phyloP scores from a whole-genome alignment of 1,284 basidiomycete genomes.

The Naganishia albida region DNA sequence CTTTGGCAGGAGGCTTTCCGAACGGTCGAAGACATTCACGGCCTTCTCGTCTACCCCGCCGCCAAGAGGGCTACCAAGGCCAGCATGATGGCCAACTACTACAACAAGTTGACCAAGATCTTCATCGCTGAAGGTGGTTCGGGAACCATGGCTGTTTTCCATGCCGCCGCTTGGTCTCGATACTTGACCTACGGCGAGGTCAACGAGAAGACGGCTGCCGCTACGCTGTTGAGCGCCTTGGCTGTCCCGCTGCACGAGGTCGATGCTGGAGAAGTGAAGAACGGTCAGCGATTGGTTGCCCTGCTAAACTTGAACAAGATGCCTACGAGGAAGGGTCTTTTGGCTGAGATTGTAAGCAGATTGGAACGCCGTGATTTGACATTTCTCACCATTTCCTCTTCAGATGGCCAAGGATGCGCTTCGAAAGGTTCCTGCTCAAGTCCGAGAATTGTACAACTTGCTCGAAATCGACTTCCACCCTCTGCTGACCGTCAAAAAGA shows the following conservation, averaged over 20 bases:
- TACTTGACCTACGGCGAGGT: slow-evolving; percentile 68
- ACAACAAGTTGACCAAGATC: slow-evolving; percentile 95
- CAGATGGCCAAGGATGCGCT: slow-evolving; percentile 82
- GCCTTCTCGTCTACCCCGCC: slow-evolving; percentile 69
- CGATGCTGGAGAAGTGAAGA: slow-evolving; percentile 67
- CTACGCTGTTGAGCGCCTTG: slow-evolving; percentile 88
- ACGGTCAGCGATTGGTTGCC: slow-evolving; percentile 75
- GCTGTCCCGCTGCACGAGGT: slow-evolving; percentile 82
- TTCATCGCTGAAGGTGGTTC: slow-evolving; percentile 63
- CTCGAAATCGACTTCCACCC: slow-evolving; percentile 96
- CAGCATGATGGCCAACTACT: slow-evolving; percentile 98
- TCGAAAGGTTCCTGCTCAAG: slow-evolving; percentile 71
- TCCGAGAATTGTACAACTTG: slow-evolving; percentile 83
- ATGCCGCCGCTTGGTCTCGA: slow-evolving; percentile 93
- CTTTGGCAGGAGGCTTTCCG: slow-evolving; percentile 99
- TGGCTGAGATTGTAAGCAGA: slow-evolving; percentile 75
- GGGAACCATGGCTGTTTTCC: slow-evolving; percentile 84
- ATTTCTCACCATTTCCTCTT: slow-evolving; percentile 26
- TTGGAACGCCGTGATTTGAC: not conserved
- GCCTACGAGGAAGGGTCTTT: slow-evolving; percentile 80
- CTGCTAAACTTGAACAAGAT: slow-evolving; percentile 82
- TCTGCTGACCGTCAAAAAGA: slow-evolving; percentile 77
- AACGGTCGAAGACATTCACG: slow-evolving; percentile 97
- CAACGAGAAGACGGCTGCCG: slow-evolving; percentile 77
- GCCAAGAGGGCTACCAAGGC: slow-evolving; percentile 84